Evolutionary conservation across 305 asterid genomes (phyloP).

Genomic region (Fraxinus dipetala): DNA sequence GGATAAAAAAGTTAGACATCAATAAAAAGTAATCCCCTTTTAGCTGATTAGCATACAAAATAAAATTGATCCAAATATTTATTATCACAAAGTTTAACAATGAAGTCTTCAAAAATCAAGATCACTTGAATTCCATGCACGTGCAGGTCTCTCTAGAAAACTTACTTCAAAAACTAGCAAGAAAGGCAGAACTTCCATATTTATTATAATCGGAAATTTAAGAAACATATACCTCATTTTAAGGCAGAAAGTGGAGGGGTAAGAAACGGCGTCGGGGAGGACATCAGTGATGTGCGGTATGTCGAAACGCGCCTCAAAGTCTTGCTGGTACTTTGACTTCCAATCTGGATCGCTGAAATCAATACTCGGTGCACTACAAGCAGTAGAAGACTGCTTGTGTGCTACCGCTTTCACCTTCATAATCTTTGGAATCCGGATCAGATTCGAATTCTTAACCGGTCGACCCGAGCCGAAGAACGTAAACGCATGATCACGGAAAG

Average conservation of each 20-base stretch:
- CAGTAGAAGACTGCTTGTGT: slow-evolving; percentile 16
- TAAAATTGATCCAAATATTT: neutral
- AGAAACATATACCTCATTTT: slow-evolving; percentile 49
- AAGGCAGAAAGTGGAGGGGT: slow-evolving; percentile 75
- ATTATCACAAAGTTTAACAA: slow-evolving; percentile 2
- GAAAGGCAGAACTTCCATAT: neutral
- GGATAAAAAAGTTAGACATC: neutral
- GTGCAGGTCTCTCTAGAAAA: neutral
- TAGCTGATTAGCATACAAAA: slow-evolving; percentile 5
- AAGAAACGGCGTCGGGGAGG: slow-evolving; percentile 47
- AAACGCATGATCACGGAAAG: slow-evolving; percentile 21
- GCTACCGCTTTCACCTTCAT: slow-evolving; percentile 21
- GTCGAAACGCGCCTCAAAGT: slow-evolving; percentile 62
- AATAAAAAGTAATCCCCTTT: neutral
- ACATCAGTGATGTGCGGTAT: slow-evolving; percentile 64
- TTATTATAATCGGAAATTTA: neutral
- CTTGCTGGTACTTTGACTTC: slow-evolving; percentile 57
- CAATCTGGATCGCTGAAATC: slow-evolving; percentile 68
- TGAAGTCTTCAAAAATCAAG: neutral
- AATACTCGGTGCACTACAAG: slow-evolving; percentile 23
- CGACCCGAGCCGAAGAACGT: slow-evolving; percentile 13
- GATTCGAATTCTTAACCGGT: neutral
- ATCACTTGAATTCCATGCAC: neutral
- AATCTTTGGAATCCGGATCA: slow-evolving; percentile 18
- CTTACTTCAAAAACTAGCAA: neutral